Base-by-base conservation (phyloP, 352 stramenopile genomes). In the Globisporangium spinosum region DNA sequence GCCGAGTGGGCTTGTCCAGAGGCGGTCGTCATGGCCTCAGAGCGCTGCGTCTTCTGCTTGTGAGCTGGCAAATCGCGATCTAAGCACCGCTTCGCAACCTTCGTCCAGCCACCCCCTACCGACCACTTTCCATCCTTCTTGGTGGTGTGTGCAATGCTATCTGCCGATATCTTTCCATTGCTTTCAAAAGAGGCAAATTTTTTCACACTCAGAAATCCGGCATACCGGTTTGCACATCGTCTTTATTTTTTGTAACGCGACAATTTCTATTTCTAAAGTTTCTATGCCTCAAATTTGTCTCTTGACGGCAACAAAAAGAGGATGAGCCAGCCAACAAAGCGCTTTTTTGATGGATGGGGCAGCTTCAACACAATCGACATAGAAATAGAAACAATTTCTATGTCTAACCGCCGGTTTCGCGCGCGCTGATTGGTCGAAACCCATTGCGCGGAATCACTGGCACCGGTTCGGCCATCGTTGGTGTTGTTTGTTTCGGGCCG, bases 381-480 rank as follows among this genome's bases (percentile, higher is more conserved):
- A 49, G 40, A 49, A 8, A 49, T 49, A 49, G 40, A 49, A n/a
- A n/a, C 40, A 15, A 0, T n/a, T 47, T 49, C 40, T 49, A 49
- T 49, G 20, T 49, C 40, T 49, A 49, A 7, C 5, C 15, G n/a
- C 5, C 12, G 12, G 4, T 3, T n/a, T 22, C 1, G 43, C 23
- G 23, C n/a, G 10, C 23, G 22, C 9, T 57, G 51, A 57, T 57
- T 57, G 51, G 51, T 8, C 25, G 25, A 32, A 34, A 34, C 1
- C 25, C 22, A 4, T 29, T 29, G 17, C 17, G 51, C 12, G 5
- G 20, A 58, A 59, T 59, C 54, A 59, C 54, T 59, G 54, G 54
- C 54, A 59, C 54, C 27, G 27, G 54, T 59, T 59, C 54, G 17
- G 54, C 54, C 54, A 38, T 51, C 35, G 9, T 27, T 25, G 22